Conservation (phyloP, 169 alveolate genomes). For the Plasmodium vinckei region DNA sequence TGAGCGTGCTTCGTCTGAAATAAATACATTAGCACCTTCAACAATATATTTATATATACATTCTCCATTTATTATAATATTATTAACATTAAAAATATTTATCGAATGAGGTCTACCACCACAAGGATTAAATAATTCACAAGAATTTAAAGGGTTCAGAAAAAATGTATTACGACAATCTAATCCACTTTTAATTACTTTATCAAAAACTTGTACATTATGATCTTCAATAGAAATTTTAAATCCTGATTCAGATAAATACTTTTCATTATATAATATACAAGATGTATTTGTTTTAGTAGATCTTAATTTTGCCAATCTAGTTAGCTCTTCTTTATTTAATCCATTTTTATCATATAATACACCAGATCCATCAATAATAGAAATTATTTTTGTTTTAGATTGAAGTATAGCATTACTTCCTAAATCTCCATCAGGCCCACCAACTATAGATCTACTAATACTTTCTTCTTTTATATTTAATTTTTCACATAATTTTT, state of each 20-base stretch:
- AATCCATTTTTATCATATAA: constrained; percentile 89
- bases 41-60: constrained; percentile 86
- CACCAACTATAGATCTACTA: constrained; percentile 89
- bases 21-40: constrained; percentile 91
- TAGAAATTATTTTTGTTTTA: constrained; percentile 86
- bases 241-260: constrained; percentile 83
- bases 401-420: constrained; percentile 88
- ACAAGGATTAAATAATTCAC: constrained; percentile 90
- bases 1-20: constrained; percentile 89
- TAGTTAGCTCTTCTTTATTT: constrained; percentile 81
- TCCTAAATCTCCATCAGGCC: constrained; percentile 94
- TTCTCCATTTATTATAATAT: constrained; percentile 80
- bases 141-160: constrained; percentile 77
- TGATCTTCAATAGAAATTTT: constrained; percentile 84
- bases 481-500: constrained; percentile 79
- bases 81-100: constrained; percentile 85
- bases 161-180: constrained; percentile 87
- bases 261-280: constrained; percentile 79
- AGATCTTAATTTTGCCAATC: constrained; percentile 81
- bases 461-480: constrained; percentile 83
- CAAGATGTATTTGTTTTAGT: constrained; percentile 64
- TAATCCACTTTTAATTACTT: constrained; percentile 82
- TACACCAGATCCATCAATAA: constrained; percentile 91
- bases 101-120: constrained; percentile 92
- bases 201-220: constrained; percentile 86